A percentile compares a stretch with the other conserved stretches of the same genome.
phyloP scores from a whole-genome alignment of 75 land plant genomes.

The Picea glauca region DNA sequence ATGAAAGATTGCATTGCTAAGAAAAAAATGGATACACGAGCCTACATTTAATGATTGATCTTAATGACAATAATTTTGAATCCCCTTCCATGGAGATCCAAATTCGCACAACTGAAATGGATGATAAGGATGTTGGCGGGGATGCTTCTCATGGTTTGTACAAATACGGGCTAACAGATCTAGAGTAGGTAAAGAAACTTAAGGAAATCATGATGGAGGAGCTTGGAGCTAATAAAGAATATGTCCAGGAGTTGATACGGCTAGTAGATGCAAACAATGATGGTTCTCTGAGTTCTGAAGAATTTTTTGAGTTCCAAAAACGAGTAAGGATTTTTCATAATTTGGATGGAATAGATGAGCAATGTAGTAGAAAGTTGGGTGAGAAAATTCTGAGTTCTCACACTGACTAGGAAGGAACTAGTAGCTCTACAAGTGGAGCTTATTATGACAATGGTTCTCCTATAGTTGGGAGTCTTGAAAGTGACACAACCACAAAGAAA shows the following conservation, averaged over 20 bases:
- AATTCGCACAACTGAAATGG: constrained; percentile 89
- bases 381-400: constrained; percentile 40
- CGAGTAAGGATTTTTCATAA: constrained; percentile 43
- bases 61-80: constrained; percentile 33
- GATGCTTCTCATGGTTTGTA: constrained; percentile 92
- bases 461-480: too few relatives aligned
- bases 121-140: constrained; percentile 74
- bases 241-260: constrained; percentile 18
- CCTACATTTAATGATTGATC: constrained; percentile 81
- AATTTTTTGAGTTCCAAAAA: constrained; percentile 47
- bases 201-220: constrained; percentile 73
- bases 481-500: too few relatives aligned
- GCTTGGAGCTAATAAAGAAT: constrained; percentile 77
- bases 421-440: too few relatives aligned
- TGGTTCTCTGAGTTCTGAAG: constrained; percentile 17
- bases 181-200: constrained; percentile 57
- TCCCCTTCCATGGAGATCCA: constrained; percentile 87
- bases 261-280: too few relatives aligned
- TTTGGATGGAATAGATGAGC: constrained; percentile 41
- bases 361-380: constrained; percentile 29
- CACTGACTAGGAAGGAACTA: too few relatives aligned
- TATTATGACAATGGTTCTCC: too few relatives aligned
- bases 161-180: constrained; percentile 96
- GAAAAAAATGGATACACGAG: constrained; percentile 88
- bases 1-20: constrained; percentile 84